Conservation (phyloP, 306 rosid species). For the Dicorynia guianensis region DNA sequence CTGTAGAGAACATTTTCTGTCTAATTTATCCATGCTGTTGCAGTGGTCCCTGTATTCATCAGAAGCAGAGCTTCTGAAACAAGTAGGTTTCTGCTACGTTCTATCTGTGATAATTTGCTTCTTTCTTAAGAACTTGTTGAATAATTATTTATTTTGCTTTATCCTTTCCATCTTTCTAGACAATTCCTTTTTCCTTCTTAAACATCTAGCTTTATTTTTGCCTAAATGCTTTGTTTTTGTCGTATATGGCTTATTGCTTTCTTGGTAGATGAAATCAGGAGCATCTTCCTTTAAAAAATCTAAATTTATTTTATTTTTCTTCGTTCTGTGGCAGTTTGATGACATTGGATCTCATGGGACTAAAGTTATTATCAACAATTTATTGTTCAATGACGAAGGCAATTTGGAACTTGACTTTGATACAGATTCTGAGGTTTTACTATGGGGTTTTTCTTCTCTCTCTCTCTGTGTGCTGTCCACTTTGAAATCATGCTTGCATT, state of each 20-base stretch:
- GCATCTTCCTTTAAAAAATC: conserved; percentile 32
- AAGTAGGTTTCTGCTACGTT: conserved; percentile 57
- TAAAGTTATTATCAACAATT: conserved; percentile 83
- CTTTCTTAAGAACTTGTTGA: conserved; percentile 4
- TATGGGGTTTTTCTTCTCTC: conserved; percentile 14
- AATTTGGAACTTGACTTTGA: conserved; percentile 76
- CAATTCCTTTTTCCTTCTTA: conserved; percentile 14
- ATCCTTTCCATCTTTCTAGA: background rate
- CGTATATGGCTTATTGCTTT: too few relatives aligned
- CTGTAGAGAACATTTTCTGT: conserved; percentile 64
- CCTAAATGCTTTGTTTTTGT: too few relatives aligned
- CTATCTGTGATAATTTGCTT: conserved; percentile 1
- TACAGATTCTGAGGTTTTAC: conserved; percentile 71
- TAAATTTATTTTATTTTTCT: conserved; percentile 22
- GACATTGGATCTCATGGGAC: conserved; percentile 89
- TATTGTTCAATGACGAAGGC: conserved; percentile 83
- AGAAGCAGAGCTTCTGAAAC: conserved; percentile 83
- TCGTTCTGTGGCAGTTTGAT: conserved; percentile 65
- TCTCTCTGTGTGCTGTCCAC: background rate
- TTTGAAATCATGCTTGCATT: conserved; percentile 20
- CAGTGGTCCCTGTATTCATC: conserved; percentile 91
- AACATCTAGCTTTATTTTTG: background rate
- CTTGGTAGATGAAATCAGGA: conserved; percentile 20
- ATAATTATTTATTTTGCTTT: background rate
- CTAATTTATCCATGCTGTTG: conserved; percentile 74